Evolutionary conservation across 202 grass and related monocot species (phyloP).

Genomic region (Zoysia matrella): DNA sequence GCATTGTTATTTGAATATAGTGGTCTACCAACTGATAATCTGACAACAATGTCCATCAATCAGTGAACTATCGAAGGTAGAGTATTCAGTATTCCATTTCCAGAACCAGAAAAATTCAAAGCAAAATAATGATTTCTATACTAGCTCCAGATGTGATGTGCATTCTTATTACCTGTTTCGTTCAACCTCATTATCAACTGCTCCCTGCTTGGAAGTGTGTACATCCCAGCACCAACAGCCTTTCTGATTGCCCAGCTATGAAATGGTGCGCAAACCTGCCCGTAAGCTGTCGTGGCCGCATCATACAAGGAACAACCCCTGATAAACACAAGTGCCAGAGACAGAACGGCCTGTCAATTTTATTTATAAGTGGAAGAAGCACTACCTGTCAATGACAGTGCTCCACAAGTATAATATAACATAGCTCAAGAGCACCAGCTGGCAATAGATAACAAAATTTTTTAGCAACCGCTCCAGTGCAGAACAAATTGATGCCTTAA

Average conservation of each 20-base stretch:
- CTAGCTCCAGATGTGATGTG: neutral
- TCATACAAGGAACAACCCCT: constrained; percentile 77
- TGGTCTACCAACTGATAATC: neutral
- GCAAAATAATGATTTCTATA: neutral
- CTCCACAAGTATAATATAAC: neutral
- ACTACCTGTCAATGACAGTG: neutral
- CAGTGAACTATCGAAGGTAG: neutral
- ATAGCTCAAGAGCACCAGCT: neutral
- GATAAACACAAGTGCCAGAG: constrained; percentile 39
- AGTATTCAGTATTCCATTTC: too few relatives aligned
- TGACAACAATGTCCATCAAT: neutral
- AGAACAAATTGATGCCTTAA: neutral
- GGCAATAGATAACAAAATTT: constrained; percentile 21
- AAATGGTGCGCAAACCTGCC: constrained; percentile 90
- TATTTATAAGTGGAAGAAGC: neutral
- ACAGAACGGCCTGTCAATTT: constrained; percentile 12
- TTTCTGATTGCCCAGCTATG: constrained; percentile 94
- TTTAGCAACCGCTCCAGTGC: neutral
- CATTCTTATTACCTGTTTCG: constrained; percentile 66
- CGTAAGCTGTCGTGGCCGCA: constrained; percentile 88
- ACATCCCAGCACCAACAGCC: constrained; percentile 93
- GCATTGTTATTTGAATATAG: neutral
- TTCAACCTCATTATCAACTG: constrained; percentile 82
- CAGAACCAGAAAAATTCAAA: neutral
- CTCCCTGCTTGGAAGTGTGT: constrained; percentile 86